Conservation (phyloP, 208 protist species). For the Crithidia mellificae region DNA sequence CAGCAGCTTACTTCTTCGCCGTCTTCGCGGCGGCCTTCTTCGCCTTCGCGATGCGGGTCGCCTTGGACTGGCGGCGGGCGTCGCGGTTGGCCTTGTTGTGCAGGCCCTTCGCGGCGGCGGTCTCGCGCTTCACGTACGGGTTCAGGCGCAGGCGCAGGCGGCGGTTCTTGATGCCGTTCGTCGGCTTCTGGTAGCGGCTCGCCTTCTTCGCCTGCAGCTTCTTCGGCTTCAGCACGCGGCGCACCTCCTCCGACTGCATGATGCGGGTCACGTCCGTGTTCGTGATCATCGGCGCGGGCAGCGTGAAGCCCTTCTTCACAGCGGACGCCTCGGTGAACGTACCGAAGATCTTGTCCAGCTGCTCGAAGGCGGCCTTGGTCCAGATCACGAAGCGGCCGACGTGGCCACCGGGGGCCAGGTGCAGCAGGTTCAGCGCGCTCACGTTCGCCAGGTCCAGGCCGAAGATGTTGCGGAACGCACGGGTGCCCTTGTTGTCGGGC, state of each 20-base stretch:
- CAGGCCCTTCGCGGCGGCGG: conserved; percentile 51
- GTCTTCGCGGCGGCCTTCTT: conserved; percentile 61
- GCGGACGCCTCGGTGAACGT: conserved; percentile 80
- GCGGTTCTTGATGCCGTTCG: conserved; percentile 80
- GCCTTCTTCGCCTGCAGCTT: conserved; percentile 61
- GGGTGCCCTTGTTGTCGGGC: conserved; percentile 84
- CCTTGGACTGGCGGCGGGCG: conserved; percentile 53
- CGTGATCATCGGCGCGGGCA: conserved; percentile 70
- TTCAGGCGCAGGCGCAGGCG: conserved; percentile 78
- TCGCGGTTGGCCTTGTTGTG: conserved; percentile 53
- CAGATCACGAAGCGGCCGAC: conserved; percentile 99
- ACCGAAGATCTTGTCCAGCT: conserved; percentile 97
- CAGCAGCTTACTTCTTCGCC: conserved; percentile 22
- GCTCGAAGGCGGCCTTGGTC: conserved; percentile 97
- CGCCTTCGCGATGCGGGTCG: conserved; percentile 43
- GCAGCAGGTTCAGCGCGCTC: conserved; percentile 95
- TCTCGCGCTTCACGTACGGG: conserved; percentile 73
- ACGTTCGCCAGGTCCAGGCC: conserved; percentile 96
- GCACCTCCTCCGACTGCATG: conserved; percentile 84
- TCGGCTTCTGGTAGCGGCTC: conserved; percentile 43
- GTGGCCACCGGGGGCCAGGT: conserved; percentile 99
- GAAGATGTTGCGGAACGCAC: conserved; percentile 96
- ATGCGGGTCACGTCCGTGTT: conserved; percentile 82
- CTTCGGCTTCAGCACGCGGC: conserved; percentile 74
- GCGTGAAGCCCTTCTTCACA: conserved; percentile 89